Percentiles rank a stretch among this genome's conserved stretches.
phyloP scores from a whole-genome alignment of 345 rosid genomes.

The Cardiospermum halicacabum region DNA sequence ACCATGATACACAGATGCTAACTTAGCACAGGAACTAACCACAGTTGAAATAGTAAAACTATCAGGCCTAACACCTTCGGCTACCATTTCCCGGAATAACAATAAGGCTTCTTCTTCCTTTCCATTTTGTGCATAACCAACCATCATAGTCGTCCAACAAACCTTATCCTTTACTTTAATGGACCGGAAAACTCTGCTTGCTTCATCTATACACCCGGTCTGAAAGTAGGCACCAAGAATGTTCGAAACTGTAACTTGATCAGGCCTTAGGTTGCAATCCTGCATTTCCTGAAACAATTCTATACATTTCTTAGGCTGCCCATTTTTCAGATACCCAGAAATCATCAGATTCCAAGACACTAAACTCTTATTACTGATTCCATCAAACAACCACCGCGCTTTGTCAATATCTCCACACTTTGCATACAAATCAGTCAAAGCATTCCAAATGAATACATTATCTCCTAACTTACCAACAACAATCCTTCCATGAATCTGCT shows the following conservation, averaged over 20 bases:
- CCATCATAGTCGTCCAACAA: slow-evolving; percentile 57
- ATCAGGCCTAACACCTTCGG: slow-evolving; percentile 36
- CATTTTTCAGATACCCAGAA: slow-evolving; percentile 40
- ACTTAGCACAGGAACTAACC: slow-evolving; percentile 52
- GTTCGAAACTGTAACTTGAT: slow-evolving; percentile 45
- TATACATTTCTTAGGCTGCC: slow-evolving; percentile 42
- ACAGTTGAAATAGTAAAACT: slow-evolving; percentile 42
- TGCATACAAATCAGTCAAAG: slow-evolving; percentile 50
- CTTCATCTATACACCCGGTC: slow-evolving; percentile 29
- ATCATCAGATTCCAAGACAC: slow-evolving; percentile 58
- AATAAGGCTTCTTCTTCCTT: slow-evolving; percentile 52
- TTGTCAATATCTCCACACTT: slow-evolving; percentile 43
- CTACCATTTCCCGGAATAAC: slow-evolving; percentile 40
- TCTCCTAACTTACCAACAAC: slow-evolving; percentile 21
- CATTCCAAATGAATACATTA: slow-evolving; percentile 47
- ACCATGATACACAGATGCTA: slow-evolving; percentile 46
- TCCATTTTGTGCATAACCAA: slow-evolving; percentile 47
- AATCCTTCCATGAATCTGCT: slow-evolving; percentile 55
- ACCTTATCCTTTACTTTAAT: slow-evolving; percentile 45
- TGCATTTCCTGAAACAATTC: slow-evolving; percentile 45
- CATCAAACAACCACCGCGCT: slow-evolving; percentile 45
- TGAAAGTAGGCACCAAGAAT: slow-evolving; percentile 44
- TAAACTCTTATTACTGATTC: slow-evolving; percentile 31
- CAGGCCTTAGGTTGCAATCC: slow-evolving; percentile 33
- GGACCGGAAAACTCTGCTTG: slow-evolving; percentile 27